These are phyloP conservation scores for Teunomyces aglyptinius DNA, from an alignment of 805 yeast genomes.

Conservation along the genomic window DNA sequence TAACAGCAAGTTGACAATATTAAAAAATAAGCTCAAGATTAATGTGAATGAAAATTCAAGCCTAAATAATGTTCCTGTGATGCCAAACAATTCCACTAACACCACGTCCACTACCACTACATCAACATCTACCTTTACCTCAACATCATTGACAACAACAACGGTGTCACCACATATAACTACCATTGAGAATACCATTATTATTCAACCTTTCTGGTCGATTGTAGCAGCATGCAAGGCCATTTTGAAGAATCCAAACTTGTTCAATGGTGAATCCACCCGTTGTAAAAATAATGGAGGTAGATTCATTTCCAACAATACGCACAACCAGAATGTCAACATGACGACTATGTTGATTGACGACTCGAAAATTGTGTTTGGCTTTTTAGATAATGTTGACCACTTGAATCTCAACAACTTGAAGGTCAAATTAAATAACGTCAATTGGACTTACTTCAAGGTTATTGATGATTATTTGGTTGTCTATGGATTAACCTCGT, in stretches of 20 bases:
- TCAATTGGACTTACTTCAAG: constrained; percentile 33
- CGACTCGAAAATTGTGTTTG: constrained; percentile 29
- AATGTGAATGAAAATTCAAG: constrained; percentile 2
- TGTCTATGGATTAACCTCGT: constrained; percentile 37
- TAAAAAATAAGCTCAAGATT: constrained; percentile 8
- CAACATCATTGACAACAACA: constrained; percentile 11
- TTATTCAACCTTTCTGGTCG: constrained; percentile 43
- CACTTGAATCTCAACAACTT: constrained; percentile 10
- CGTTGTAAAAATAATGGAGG: constrained; percentile 23
- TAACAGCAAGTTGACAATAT: constrained; percentile 9
- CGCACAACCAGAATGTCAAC: constrained; percentile 4
- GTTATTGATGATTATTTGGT: constrained; percentile 18
- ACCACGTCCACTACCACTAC: constrained; percentile 11
- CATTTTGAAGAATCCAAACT: constrained; percentile 23
- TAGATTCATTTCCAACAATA: constrained; percentile 11
- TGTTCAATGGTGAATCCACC: constrained; percentile 32
- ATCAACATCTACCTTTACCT: constrained; percentile 9
- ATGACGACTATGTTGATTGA: constrained; percentile 27
- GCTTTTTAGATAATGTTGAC: constrained; percentile 16
- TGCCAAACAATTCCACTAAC: not conserved
- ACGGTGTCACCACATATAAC: constrained; percentile 13
- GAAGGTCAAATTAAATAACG: constrained; percentile 28
- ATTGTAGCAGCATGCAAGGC: constrained; percentile 40
- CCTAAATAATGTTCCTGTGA: not conserved
- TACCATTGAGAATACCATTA: constrained; percentile 16